Conservation (phyloP, 2,329 filamentous ascomycete species). For the Pyrenophora graminea region DNA sequence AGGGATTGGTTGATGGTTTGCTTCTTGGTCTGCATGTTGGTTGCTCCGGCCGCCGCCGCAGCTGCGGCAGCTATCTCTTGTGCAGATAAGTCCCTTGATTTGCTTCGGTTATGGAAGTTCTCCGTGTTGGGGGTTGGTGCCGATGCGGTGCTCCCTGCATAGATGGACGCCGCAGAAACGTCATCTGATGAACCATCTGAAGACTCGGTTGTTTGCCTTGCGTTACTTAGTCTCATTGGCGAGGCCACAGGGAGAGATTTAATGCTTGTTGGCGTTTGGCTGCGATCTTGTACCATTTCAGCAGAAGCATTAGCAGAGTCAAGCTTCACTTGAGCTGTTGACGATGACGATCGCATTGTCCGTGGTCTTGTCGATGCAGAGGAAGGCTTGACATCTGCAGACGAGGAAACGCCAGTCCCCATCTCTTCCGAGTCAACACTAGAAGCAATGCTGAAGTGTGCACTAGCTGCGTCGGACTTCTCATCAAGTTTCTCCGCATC, state of each 20-base stretch:
- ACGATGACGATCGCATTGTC: constrained; percentile 64
- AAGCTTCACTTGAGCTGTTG: constrained; percentile 68
- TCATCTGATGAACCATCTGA: constrained; percentile 25
- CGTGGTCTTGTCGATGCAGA: constrained; percentile 50
- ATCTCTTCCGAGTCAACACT: constrained; percentile 26
- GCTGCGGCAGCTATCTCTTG: constrained; percentile 30
- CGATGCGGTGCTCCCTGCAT: constrained; percentile 20
- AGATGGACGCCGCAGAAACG: constrained; percentile 29
- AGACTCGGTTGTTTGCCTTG: constrained; percentile 14
- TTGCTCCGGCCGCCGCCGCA: constrained; percentile 26
- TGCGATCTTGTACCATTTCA: constrained; percentile 56
- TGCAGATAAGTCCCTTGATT: constrained; percentile 26
- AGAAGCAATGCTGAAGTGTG: constrained; percentile 28
- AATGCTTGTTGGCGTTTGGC: constrained; percentile 66
- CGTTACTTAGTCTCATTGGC: constrained; percentile 49
- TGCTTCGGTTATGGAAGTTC: constrained; percentile 15
- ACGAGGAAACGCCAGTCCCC: constrained; percentile 28
- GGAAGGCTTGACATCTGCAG: constrained; percentile 26
- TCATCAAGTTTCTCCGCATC: constrained; percentile 29
- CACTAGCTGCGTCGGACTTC: constrained; percentile 25
- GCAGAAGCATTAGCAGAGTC: constrained; percentile 69
- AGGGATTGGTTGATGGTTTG: constrained; percentile 43
- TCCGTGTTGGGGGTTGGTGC: constrained; percentile 11
- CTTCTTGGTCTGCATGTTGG: constrained; percentile 20
- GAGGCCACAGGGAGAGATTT: constrained; percentile 62